phyloP scores from a whole-genome alignment of 352 stramenopile genomes.

The Phytophthora tubulina region DNA sequence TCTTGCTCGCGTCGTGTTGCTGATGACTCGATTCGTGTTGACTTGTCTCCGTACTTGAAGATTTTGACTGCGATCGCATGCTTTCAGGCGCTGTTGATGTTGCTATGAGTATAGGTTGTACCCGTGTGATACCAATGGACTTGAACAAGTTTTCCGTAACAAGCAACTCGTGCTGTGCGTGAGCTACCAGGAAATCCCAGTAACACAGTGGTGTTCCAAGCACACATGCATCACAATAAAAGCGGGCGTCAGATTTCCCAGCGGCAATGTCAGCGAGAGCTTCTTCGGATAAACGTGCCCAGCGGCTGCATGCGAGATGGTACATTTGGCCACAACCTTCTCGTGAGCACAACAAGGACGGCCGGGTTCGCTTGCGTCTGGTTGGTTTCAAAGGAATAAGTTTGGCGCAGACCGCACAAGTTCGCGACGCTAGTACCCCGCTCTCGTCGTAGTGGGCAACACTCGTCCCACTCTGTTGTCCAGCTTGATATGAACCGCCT shows the following conservation, averaged over 20 bases:
- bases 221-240: conserved; percentile 63
- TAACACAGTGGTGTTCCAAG: conserved; percentile 51
- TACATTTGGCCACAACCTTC: conserved; percentile 69
- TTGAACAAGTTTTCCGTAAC: conserved; percentile 65
- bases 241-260: conserved; percentile 31
- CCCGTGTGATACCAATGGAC: conserved; percentile 40
- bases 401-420: conserved; percentile 65
- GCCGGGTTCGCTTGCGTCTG: conserved; percentile 16
- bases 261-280: conserved; percentile 15
- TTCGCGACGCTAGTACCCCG: conserved; percentile 55
- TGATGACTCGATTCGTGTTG: conserved; percentile 10
- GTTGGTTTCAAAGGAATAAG: conserved; percentile 50
- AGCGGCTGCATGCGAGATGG: conserved; percentile 76
- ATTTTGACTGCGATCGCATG: conserved; percentile 8
- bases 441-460: conserved; percentile 66
- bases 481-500: not conserved
- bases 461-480: conserved; percentile 41
- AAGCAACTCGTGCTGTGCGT: conserved; percentile 46
- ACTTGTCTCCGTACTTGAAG: not conserved
- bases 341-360: conserved; percentile 54
- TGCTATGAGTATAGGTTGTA: conserved; percentile 4
- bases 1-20: conserved; percentile 11
- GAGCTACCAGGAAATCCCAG: conserved; percentile 72
- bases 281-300: conserved; percentile 49
- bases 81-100: not conserved